These are phyloP conservation scores for Apostasia shenzhenica DNA, from an alignment of 106 monocot genomes.

Conservation along the genomic window DNA sequence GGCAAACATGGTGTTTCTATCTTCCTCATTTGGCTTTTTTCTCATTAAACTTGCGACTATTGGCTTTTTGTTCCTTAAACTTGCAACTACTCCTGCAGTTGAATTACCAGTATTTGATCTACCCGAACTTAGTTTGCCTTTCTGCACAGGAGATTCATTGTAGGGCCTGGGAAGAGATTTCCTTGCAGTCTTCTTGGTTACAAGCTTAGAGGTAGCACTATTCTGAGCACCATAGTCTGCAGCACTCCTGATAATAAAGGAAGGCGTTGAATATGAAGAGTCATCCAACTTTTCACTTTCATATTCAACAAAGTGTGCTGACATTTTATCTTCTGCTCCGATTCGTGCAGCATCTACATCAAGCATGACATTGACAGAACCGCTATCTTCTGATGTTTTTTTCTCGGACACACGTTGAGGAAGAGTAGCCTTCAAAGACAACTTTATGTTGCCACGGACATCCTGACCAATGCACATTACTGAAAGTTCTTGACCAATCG, in stretches of 20 bases:
- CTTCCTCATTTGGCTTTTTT: no score
- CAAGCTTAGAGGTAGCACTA: conserved; percentile 6
- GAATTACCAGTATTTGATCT: conserved; percentile 6
- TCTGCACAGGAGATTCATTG: neutral
- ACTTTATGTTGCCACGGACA: conserved; percentile 82
- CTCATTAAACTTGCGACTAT: conserved; percentile 1
- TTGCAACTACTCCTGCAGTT: conserved; percentile 3
- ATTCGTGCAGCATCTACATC: conserved; percentile 16
- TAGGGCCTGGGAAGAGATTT: conserved; percentile 52
- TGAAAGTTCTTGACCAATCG: conserved; percentile 71
- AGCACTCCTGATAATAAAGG: conserved; percentile 65
- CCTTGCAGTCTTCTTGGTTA: conserved; percentile 12
- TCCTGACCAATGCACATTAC: conserved; percentile 84
- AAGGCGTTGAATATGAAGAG: conserved; percentile 27
- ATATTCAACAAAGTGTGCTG: neutral
- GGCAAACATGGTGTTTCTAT: neutral
- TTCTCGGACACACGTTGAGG: conserved; percentile 19
- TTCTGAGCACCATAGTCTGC: conserved; percentile 63
- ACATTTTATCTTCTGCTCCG: neutral
- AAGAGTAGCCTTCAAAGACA: conserved; percentile 72
- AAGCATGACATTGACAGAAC: conserved; percentile 22
- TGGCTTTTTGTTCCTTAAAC: neutral
- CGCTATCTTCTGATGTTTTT: conserved; percentile 3
- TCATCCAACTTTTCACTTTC: conserved; percentile 12
- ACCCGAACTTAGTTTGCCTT: conserved; percentile 8